Evolutionary conservation across 1,284 basidiomycete species (phyloP), one percentile per base, ranked within the genome.

Genomic region (Rugosomyces carneus): DNA sequence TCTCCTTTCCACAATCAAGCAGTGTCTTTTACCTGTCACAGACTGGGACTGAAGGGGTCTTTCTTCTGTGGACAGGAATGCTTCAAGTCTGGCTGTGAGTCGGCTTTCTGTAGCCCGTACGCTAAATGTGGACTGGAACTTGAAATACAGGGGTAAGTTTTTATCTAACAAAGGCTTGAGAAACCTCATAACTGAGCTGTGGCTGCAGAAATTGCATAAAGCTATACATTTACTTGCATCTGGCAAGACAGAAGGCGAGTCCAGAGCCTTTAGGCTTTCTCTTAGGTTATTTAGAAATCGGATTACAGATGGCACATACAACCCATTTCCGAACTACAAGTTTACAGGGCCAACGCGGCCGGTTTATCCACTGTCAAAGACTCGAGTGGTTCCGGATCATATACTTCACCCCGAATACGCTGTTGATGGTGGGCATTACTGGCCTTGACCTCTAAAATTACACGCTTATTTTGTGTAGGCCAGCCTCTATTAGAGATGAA

Each of bases 31-130:
- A 54, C 18, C 40, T 54, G 43, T 48, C 15, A 40, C 52, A 90
- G 87, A 63, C 72, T 90, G 32, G 86, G 85, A 41, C 85, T 91
- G 56, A 74, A 75, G 48, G 87, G 87, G 11, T 90, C 87, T 23
- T 87, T 85, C 61, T 92, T 89, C 64, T 92, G 89, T 52, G 78
- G 79, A 11, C 89, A 92, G 60, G 84, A 86, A 48, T 92, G 89
- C 67, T 91, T 92, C 75, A 92, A 90, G 62, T 72, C 79, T 39
- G 81, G 76, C 61, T 91, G 89, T 89, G 62, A 70, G 85, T 71
- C 18, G 23, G 10, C 16, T 29, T 37, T 21, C 15, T n/a, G 45
- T 35, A 10, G 20, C 26, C 27, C 40, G 19, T 35, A 16, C 36
- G 26, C 26, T 37, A 9, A 45, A 42, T 37, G 21, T 41, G 16